These are phyloP conservation scores for Boletus pseudopeckii DNA, from an alignment of 768 basidiomycete genomes.

Conservation along the genomic window DNA sequence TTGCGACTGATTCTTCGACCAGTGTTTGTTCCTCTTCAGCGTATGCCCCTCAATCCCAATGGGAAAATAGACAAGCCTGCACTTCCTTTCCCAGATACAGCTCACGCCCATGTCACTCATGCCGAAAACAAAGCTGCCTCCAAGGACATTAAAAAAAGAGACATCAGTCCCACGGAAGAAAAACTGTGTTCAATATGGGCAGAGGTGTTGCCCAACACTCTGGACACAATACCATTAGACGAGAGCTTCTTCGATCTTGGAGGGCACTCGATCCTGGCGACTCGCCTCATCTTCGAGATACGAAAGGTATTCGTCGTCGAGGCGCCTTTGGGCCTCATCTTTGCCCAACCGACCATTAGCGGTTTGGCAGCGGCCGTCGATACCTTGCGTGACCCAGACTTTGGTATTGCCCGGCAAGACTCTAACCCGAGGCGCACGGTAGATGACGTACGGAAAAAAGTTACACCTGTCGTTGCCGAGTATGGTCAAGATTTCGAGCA, in stretches of 20 bases:
- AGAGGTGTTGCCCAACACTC: constrained; percentile 72
- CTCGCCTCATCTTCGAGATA: constrained; percentile 94
- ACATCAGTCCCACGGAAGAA: constrained; percentile 67
- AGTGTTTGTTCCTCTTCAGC: constrained; percentile 92
- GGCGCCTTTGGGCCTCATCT: constrained; percentile 88
- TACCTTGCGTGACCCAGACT: constrained; percentile 68
- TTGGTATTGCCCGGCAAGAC: constrained; percentile 57
- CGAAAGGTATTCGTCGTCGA: constrained; percentile 88
- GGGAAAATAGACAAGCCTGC: constrained; percentile 99
- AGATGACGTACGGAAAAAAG: constrained; percentile 14
- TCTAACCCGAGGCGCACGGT: constrained; percentile 12
- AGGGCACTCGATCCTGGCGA: constrained; percentile 97
- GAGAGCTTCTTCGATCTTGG: constrained; percentile 99
- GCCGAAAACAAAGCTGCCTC: constrained; percentile 37
- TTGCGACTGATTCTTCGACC: constrained; percentile 6
- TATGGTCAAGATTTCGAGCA: constrained; percentile 78
- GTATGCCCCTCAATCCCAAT: constrained; percentile 98
- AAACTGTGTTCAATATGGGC: constrained; percentile 85
- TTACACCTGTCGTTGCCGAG: constrained; percentile 40
- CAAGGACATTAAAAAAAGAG: constrained; percentile 33
- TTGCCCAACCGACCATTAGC: constrained; percentile 82
- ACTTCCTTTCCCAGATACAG: constrained; percentile 97
- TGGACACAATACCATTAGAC: constrained; percentile 75
- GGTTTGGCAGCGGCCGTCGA: constrained; percentile 79
- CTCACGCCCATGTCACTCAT: constrained; percentile 45